Percentiles rank a stretch among this genome's conserved stretches.
phyloP scores from a whole-genome alignment of 2,329 filamentous ascomycete genomes.

The Aspergillus sp. region DNA sequence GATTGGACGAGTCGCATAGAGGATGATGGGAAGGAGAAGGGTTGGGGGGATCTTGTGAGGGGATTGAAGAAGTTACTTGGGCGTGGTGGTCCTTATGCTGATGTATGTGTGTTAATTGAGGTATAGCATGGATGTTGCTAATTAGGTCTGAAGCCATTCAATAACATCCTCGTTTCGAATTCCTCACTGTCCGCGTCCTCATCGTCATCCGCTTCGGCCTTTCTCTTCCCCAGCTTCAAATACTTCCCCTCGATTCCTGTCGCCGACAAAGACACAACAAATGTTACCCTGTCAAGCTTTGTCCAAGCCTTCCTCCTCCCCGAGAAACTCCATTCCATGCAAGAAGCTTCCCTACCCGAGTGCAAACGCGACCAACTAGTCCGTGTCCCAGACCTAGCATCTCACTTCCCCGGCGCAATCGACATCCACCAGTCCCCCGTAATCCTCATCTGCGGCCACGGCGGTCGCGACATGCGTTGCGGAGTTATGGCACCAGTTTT shows the following conservation, averaged over 20 bases:
- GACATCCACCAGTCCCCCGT: constrained; percentile 54
- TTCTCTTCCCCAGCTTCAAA: constrained; percentile 77
- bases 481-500: constrained; percentile 72
- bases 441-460: constrained; percentile 83
- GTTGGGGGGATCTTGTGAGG: constrained; percentile 47
- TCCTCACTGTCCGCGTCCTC: constrained; percentile 61
- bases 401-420: constrained; percentile 51
- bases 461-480: constrained; percentile 72
- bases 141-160: constrained; percentile 59
- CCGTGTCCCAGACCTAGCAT: constrained; percentile 44
- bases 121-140: constrained; percentile 3
- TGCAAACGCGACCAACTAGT: constrained; percentile 27
- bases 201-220: constrained; percentile 47
- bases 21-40: constrained; percentile 57
- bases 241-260: constrained; percentile 67
- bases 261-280: constrained; percentile 24
- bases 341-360: constrained; percentile 24
- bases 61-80: constrained; percentile 64
- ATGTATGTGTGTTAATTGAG: constrained; percentile 40
- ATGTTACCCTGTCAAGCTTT: constrained; percentile 37
- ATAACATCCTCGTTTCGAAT: constrained; percentile 70
- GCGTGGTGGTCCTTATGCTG: constrained; percentile 57
- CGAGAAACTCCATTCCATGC: constrained; percentile 25
- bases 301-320: constrained; percentile 37
- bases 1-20: constrained; percentile 85